Evolutionary conservation across 2,329 filamentous ascomycete species (phyloP).

Genomic region (Tolypocladium nubicola): DNA sequence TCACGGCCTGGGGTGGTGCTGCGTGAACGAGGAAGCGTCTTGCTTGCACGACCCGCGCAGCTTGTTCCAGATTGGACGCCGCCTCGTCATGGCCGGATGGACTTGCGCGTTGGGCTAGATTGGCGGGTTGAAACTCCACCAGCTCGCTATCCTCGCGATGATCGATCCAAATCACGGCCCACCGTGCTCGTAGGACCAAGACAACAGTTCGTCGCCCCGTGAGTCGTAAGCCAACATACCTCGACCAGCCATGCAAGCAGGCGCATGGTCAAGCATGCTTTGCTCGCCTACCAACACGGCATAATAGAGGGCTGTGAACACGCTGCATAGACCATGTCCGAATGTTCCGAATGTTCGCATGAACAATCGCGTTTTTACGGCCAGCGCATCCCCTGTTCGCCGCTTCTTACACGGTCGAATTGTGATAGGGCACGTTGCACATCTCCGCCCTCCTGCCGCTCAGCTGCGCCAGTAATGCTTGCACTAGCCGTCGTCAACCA

Average conservation of each 20-base stretch:
- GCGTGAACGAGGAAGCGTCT: background rate
- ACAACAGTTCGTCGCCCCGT: background rate
- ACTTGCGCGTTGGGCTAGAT: too few species aligned
- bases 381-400: background rate
- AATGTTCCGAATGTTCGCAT: background rate
- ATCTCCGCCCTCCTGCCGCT: slow-evolving; percentile 1
- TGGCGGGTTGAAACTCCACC: too few species aligned
- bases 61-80: background rate
- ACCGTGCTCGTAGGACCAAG: background rate
- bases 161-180: background rate
- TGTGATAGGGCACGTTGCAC: slow-evolving; percentile 6
- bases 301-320: background rate
- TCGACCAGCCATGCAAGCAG: too few species aligned
- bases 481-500: slow-evolving; percentile 2
- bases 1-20: background rate
- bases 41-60: background rate
- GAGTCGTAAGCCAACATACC: background rate
- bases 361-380: background rate
- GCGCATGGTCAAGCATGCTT: too few species aligned
- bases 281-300: background rate
- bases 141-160: background rate
- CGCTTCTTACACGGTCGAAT: slow-evolving; percentile 1
- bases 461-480: slow-evolving; percentile 1
- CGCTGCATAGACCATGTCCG: background rate
- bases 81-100: background rate